Conservation (phyloP, 2,329 filamentous ascomycete species). For the Xylaria hypoxylon region DNA sequence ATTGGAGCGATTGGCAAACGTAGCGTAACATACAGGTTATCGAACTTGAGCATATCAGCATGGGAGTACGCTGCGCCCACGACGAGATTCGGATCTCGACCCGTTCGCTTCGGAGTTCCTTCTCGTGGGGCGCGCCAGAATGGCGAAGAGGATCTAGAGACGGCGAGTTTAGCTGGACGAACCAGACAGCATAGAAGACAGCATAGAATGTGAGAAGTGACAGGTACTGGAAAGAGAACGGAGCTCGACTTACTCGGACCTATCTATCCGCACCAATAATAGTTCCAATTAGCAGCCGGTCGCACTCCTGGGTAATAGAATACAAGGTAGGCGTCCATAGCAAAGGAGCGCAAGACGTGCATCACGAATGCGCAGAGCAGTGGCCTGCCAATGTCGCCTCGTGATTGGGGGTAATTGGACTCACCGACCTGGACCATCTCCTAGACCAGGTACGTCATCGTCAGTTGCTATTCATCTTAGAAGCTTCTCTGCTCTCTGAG, state of each 20-base stretch:
- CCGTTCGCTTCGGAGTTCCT: conserved; percentile 63
- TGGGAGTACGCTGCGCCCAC: conserved; percentile 97
- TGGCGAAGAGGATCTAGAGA: conserved; percentile 80
- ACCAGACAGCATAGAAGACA: not conserved
- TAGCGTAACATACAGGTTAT: conserved; percentile 71
- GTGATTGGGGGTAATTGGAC: conserved; percentile 48
- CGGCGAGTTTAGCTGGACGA: conserved; percentile 37
- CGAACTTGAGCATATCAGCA: conserved; percentile 91
- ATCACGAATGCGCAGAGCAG: conserved; percentile 29
- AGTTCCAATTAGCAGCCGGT: conserved; percentile 24
- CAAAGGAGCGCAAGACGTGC: not conserved
- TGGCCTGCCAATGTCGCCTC: conserved; percentile 25
- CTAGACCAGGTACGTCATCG: conserved; percentile 63
- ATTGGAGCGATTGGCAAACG: not conserved
- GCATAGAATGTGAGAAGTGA: not conserved
- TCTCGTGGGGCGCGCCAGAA: conserved; percentile 81
- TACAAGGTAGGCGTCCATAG: not conserved
- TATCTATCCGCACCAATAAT: conserved; percentile 58
- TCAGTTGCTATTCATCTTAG: conserved; percentile 35
- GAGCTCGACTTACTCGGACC: conserved; percentile 68
- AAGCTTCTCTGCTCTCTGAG: conserved; percentile 4
- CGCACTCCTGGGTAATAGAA: not conserved
- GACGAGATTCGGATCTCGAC: conserved; percentile 76
- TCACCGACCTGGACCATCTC: conserved; percentile 99
- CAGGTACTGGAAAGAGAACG: not conserved